phyloP scores from a whole-genome alignment of 2,329 filamentous ascomycete species.

The Colletotrichum noveboracense region DNA sequence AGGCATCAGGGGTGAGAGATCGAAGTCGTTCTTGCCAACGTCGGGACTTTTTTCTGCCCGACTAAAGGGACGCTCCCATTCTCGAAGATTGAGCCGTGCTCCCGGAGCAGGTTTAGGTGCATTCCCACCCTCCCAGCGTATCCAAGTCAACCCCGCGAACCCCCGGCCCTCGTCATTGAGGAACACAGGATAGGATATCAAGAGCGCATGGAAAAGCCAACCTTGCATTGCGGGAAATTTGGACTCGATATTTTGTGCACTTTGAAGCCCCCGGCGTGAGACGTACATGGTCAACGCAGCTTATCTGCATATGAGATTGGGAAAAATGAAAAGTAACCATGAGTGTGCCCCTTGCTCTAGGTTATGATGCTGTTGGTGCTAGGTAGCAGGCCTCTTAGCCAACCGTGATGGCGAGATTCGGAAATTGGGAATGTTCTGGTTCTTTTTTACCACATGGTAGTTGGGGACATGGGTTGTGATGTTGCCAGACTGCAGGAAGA shows the following conservation, averaged over 20 bases:
- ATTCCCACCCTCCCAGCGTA: rapidly evolving
- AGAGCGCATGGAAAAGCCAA: not conserved
- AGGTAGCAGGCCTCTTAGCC: no score
- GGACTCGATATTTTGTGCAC: not conserved
- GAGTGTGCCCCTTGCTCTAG: rapidly evolving
- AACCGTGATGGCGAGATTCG: not conserved
- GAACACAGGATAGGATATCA: not conserved
- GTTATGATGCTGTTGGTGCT: not conserved
- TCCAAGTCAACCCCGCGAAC: not conserved
- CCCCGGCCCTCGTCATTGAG: rapidly evolving
- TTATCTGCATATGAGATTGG: not conserved
- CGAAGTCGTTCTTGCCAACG: not conserved
- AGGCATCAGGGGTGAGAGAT: not conserved
- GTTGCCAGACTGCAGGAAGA: not conserved
- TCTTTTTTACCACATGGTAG: rapidly evolving
- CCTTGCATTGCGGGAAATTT: not conserved
- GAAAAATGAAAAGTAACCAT: not conserved
- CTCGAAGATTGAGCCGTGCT: not conserved
- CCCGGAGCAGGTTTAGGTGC: not conserved
- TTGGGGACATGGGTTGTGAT: not conserved
- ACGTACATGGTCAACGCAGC: rapidly evolving
- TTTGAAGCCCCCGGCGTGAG: not conserved
- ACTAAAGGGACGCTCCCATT: not conserved
- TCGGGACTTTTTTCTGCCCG: not conserved
- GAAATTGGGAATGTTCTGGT: not conserved